Conservation (phyloP, 768 basidiomycete species). For the Lyophyllum semitale region DNA sequence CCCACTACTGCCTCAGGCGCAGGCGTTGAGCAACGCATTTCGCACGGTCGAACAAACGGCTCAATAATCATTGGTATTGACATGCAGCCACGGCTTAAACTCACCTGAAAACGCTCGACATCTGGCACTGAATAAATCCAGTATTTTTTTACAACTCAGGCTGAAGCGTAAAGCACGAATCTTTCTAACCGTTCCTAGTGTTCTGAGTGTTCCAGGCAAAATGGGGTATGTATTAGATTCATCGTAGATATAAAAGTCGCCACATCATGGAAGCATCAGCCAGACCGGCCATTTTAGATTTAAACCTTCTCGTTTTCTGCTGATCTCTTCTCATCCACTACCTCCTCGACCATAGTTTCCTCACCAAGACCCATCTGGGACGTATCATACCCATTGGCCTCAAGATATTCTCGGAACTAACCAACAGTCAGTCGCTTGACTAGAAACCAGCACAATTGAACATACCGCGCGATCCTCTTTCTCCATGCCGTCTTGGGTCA, state of each 20-base stretch:
- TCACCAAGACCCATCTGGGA: conserved; percentile 63
- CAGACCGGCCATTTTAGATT: background rate
- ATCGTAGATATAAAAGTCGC: background rate
- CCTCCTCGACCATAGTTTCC: conserved; percentile 19
- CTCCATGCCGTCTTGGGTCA: conserved; percentile 77
- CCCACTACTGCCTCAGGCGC: no score
- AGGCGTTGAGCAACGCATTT: background rate
- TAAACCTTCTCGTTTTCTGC: conserved; percentile 13
- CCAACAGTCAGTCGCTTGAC: background rate
- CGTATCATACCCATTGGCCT: conserved; percentile 78
- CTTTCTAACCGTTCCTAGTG: no score
- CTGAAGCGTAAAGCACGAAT: no score
- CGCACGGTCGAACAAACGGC: background rate
- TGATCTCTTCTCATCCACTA: conserved; percentile 23
- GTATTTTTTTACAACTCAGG: background rate
- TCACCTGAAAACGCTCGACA: no score
- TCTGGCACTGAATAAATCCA: background rate
- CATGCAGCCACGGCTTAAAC: no score
- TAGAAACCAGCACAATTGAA: conserved; percentile 3
- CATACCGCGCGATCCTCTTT: conserved; percentile 70
- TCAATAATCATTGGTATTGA: no score
- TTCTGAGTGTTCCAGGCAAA: no score
- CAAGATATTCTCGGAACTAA: conserved; percentile 83
- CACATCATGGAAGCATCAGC: background rate
- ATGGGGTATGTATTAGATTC: conserved; percentile 2